phyloP scores from a whole-genome alignment of 805 yeast genomes.

The Candida incommunis region DNA sequence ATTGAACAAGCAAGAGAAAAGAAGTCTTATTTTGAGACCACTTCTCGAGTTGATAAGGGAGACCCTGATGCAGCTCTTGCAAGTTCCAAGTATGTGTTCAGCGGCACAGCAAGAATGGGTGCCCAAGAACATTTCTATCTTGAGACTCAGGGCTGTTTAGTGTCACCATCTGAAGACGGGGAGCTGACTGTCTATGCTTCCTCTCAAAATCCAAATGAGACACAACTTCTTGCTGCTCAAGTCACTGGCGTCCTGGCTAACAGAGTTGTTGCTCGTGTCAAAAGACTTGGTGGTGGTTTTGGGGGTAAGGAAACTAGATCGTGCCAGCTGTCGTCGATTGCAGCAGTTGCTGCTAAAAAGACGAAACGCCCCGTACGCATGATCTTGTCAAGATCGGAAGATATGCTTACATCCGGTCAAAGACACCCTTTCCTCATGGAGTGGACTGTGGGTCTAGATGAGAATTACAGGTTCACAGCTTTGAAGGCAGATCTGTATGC shows the following conservation, averaged over 20 bases:
- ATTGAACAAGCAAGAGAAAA: constrained; percentile 31
- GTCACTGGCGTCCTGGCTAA: constrained; percentile 30
- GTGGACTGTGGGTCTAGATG: constrained; percentile 30
- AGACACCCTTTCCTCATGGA: constrained; percentile 32
- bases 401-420: constrained; percentile 33
- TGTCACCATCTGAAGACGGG: constrained; percentile 30
- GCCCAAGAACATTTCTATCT: constrained; percentile 37
- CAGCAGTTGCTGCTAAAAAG: constrained; percentile 30
- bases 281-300: constrained; percentile 36
- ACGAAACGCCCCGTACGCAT: constrained; percentile 29
- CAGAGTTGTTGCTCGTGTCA: constrained; percentile 27
- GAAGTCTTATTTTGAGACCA: constrained; percentile 26
- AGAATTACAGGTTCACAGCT: constrained; percentile 27
- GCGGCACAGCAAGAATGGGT: constrained; percentile 28
- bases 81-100: constrained; percentile 21
- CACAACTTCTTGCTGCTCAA: constrained; percentile 30
- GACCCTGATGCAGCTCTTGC: constrained; percentile 27
- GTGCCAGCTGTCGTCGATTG: constrained; percentile 25
- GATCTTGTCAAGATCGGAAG: constrained; percentile 28
- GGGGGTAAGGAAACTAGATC: constrained; percentile 36
- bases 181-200: constrained; percentile 31
- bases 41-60: constrained; percentile 24
- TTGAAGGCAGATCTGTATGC: constrained; percentile 27
- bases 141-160: constrained; percentile 32
- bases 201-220: constrained; percentile 32